Percentiles rank a stretch among this genome's conserved stretches.
Evolutionary conservation across 768 basidiomycete species (phyloP).

Genomic region (Hydnomerulius pinastri): DNA sequence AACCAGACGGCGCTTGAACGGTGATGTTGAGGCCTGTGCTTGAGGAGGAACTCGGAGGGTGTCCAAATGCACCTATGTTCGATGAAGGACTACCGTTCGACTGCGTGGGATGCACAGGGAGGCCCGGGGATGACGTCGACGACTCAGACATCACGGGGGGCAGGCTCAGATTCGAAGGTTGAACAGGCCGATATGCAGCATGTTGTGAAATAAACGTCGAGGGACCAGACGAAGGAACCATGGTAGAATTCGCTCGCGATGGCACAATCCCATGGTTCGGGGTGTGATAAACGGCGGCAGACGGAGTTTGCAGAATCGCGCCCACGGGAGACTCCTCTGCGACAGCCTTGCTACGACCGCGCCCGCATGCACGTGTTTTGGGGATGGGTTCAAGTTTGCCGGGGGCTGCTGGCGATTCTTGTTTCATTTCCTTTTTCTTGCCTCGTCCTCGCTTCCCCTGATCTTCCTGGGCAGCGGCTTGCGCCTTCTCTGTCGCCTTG

Average conservation of each 20-base stretch:
- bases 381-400: background rate
- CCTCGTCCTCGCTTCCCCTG: background rate
- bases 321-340: background rate
- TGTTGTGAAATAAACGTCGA: background rate
- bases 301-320: background rate
- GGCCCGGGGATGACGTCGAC: background rate
- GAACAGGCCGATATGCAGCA: conserved; percentile 2
- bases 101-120: background rate
- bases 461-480: conserved; percentile 8
- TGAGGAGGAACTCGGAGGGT: background rate
- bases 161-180: conserved; percentile 17
- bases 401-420: background rate
- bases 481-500: conserved; percentile 21
- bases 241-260: background rate
- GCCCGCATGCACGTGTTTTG: background rate
- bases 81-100: background rate
- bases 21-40: background rate
- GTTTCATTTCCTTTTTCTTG: conserved; percentile 7
- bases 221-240: background rate
- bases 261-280: background rate
- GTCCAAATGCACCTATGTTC: background rate
- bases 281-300: conserved; percentile 6
- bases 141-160: conserved; percentile 1
- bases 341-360: conserved; percentile 1
- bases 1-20: background rate